These are phyloP conservation scores for Phlyctochytrium bullatum DNA, from an alignment of 192 early-diverging fungal species.

Conservation along the genomic window DNA sequence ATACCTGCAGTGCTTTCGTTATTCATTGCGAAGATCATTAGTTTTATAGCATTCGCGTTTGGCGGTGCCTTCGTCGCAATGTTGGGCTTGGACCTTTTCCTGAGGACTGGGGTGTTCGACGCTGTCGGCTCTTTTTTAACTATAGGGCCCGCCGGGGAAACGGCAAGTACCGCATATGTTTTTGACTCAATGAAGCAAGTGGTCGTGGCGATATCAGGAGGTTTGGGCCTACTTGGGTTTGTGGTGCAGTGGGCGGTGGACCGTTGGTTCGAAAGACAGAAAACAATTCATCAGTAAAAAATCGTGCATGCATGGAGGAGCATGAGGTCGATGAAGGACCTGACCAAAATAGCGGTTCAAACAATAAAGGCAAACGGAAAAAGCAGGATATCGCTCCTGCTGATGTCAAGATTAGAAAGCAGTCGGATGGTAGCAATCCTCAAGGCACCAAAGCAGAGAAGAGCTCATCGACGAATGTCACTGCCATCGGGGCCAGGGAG, in stretches of 20 bases:
- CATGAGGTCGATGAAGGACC: too few species aligned
- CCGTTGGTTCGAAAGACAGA: neutral
- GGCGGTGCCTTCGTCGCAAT: conserved; percentile 2
- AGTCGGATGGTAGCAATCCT: too few species aligned
- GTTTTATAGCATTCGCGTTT: neutral
- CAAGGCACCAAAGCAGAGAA: neutral
- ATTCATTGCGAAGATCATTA: neutral
- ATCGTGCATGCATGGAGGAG: too few species aligned
- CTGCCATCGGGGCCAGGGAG: conserved; percentile 4
- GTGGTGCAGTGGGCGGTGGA: conserved; percentile 9
- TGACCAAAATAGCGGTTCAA: too few species aligned
- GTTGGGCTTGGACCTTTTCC: conserved; percentile 10
- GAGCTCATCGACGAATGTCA: conserved; percentile 6
- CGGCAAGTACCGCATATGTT: neutral
- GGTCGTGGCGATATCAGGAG: neutral
- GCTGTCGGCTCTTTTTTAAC: conserved; percentile 13
- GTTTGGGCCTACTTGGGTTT: neutral
- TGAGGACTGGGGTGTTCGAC: neutral
- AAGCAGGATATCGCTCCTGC: too few species aligned
- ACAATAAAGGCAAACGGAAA: too few species aligned
- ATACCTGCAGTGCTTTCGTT: neutral
- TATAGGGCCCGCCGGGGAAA: neutral
- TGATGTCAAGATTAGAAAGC: too few species aligned
- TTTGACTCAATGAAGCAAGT: conserved; percentile 13
- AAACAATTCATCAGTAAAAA: too few species aligned